Evolutionary conservation across 805 yeast species (phyloP), one percentile per base, ranked within the genome.

Genomic region (Hanseniaspora clermontiae): DNA sequence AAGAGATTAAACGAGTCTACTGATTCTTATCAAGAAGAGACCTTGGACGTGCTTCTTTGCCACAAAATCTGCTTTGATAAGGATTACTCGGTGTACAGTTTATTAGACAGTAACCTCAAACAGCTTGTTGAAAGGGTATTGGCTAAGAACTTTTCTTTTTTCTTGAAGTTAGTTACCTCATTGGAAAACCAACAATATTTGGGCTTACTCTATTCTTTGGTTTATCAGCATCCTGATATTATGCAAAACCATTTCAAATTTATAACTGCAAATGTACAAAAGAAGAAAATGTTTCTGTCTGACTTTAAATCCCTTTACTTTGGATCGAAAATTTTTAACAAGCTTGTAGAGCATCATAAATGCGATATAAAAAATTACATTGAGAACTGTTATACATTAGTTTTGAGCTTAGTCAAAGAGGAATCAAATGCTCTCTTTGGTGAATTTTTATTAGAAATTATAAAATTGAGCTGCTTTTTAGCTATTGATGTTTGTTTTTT

Each of bases 261-360:
- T 20, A 5, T 38, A 8, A 7, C 11, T 3, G 29, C 49, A 17
- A 20, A 32, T 3, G 2, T 1, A 12, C 9, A 34, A 15, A 19
- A 46, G 9, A 39, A 53, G 36, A 53, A 49, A 19, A 36, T 14
- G n/a, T 5, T 32, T 2, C 8, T 54, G n/a, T 4, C 37, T 27
- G 20, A 15, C 1, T 34, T 67, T 3, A 64, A 62, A 39, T 49
- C 68, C 1, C 14, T 63, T 0, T 60, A 68, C 32, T 68, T 66
- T 60, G 72, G 72, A 0, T 68, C 71, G 52, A 67, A 60, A 51
- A n/a, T 68, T 6, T 66, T 62, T 46, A 69, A 68, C 58, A 31
- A 61, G 5, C 43, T 53, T 29, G 17, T 29, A 3, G 50, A 52
- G 5, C 27, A 32, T 32, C 17, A n/a, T 1, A n/a, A 34, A 34